phyloP scores from a whole-genome alignment of 2,329 filamentous ascomycete genomes.

The Botrytis byssoidea region DNA sequence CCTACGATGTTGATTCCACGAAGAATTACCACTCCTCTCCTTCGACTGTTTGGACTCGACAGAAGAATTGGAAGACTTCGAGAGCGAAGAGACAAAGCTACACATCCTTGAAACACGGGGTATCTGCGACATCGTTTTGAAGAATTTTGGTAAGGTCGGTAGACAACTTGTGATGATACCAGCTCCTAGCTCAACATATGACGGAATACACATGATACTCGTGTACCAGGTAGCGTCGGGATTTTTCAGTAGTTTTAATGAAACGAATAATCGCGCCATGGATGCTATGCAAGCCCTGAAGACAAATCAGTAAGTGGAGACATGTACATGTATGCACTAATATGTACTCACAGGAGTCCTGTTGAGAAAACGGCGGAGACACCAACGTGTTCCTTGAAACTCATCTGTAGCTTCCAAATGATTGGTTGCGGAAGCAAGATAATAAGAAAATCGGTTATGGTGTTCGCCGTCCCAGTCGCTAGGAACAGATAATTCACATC shows the following conservation, averaged over 20 bases:
- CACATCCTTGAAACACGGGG: not conserved
- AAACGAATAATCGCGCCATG: not conserved
- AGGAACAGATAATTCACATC: not conserved
- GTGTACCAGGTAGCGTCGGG: not conserved
- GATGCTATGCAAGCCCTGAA: constrained; percentile 8
- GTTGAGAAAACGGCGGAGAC: constrained; percentile 9
- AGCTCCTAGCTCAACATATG: not conserved
- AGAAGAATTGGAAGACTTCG: not conserved
- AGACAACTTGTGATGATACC: constrained; percentile 11
- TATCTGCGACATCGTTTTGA: not conserved
- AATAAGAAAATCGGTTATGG: constrained; percentile 4
- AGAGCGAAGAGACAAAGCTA: not conserved
- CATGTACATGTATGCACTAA: fast-evolving
- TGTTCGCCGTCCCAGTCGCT: not conserved
- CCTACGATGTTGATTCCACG: not conserved
- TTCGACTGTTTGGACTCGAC: not conserved
- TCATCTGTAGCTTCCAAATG: constrained; percentile 5
- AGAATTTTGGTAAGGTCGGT: not conserved
- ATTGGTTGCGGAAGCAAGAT: not conserved
- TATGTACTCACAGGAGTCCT: not conserved
- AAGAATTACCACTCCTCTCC: not conserved
- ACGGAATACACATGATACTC: constrained; percentile 4
- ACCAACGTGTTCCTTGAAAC: constrained; percentile 6
- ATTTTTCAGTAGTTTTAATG: not conserved
- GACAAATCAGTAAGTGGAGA: fast-evolving